Conservation (phyloP, 192 early-diverging fungal species). For the Gamsiella multidivaricata region DNA sequence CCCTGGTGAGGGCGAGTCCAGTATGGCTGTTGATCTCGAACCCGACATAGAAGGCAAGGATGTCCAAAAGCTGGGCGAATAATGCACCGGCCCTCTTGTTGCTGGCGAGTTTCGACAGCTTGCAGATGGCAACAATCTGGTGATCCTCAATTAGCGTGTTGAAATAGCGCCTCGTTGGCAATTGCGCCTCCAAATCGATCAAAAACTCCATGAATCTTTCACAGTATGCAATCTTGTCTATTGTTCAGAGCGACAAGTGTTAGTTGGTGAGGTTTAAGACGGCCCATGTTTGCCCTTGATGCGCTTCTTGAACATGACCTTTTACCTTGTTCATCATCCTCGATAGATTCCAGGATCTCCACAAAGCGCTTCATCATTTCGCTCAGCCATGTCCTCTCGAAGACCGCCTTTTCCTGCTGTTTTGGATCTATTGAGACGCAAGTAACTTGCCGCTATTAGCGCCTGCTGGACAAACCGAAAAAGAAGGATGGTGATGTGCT, state of each 20-base stretch:
- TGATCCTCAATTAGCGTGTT: conserved; percentile 84
- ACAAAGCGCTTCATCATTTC: conserved; percentile 75
- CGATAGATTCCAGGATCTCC: conserved; percentile 64
- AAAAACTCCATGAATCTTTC: conserved; percentile 87
- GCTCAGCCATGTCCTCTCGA: conserved; percentile 75
- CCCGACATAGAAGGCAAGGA: conserved; percentile 75
- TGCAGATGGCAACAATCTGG: conserved; percentile 69
- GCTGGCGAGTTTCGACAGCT: conserved; percentile 59
- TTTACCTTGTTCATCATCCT: conserved; percentile 59
- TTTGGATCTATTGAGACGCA: conserved; percentile 42
- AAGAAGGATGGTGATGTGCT: too few species aligned
- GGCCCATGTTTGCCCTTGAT: too few species aligned
- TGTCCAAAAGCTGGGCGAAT: conserved; percentile 74
- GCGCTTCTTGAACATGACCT: too few species aligned
- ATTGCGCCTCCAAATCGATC: conserved; percentile 87
- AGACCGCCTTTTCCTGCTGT: conserved; percentile 63
- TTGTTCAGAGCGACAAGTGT: conserved; percentile 24
- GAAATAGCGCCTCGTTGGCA: conserved; percentile 92
- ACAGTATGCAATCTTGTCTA: conserved; percentile 68
- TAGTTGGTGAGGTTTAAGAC: too few species aligned
- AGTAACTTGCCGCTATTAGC: background rate
- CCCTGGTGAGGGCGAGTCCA: conserved; percentile 76
- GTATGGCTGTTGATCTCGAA: conserved; percentile 89
- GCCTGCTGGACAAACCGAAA: too few species aligned
- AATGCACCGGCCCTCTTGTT: conserved; percentile 51